Base-by-base conservation (phyloP, 225 moss, liverwort and hornwort genomes). In the Anthoceros angustus region DNA sequence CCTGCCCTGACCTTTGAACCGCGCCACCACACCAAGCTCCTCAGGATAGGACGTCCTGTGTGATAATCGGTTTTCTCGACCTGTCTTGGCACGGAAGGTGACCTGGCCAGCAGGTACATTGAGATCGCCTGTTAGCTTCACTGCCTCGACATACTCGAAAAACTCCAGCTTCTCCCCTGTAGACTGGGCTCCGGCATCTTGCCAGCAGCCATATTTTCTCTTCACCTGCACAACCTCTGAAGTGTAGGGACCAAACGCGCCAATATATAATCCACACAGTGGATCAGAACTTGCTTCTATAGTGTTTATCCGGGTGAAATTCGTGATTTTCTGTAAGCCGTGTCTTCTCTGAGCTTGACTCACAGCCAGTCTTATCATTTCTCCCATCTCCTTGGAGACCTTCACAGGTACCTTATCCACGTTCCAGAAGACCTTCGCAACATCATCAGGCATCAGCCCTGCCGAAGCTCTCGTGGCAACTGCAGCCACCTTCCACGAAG, bases 331-430 rank as follows among this genome's bases (percentile, higher is more conserved):
- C 48, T 88, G 89, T 70, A 98, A 84, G 39, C 92, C 98, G 21
- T 89, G 89, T 15, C 98, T 80, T 73, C 98, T 89, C 80, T 98
- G 98, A 23, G 92, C 98, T 84, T 98, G 98, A 65, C 84, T 98
- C 10, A 98, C 92, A 67, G 98, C 98, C 74, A 98, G 74, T 76
- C 89, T 87, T 66, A 98, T 98, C 16, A 98, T 98, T 68, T 98
- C 98, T 73, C 92, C 92, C 92, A 98, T 98, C 78, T 98, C 98
- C 75, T 98, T 98, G 0, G 98, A 89, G 38, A 98, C 98, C 98
- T 98, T 98, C 43, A 98, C 92, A 64, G 98, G 98, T 68, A 87
- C 92, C 74, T 92, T 98, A 82, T 98, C 92, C 63, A 92, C 92
- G 71, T 92, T 98, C 98, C 98, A 98, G 40, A 98, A 86, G 42